These are phyloP conservation scores for Lepidium aucheri DNA, from an alignment of 345 rosid genomes.

Conservation along the genomic window DNA sequence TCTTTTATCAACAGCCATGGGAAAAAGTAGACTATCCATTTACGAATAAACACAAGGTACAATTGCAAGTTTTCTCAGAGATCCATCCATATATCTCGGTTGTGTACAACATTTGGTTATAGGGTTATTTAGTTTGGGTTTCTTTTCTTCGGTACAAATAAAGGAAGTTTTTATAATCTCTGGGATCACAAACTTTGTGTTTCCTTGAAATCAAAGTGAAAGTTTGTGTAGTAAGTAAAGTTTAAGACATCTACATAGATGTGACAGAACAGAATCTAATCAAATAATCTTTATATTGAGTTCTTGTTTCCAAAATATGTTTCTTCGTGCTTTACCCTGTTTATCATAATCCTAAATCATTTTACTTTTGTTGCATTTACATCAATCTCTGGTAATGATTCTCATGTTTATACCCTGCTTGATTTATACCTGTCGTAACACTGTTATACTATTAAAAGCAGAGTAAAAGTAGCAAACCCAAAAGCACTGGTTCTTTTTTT, in stretches of 20 bases:
- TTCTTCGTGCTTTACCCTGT: neutral
- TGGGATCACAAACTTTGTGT: neutral
- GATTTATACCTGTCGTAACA: neutral
- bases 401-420: neutral
- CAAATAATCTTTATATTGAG: neutral
- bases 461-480: neutral
- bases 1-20: constrained; percentile 70
- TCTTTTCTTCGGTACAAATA: constrained; percentile 1
- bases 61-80: constrained; percentile 3
- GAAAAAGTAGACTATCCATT: constrained; percentile 19
- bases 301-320: neutral
- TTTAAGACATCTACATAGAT: constrained; percentile 10
- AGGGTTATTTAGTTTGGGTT: constrained; percentile 11
- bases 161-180: neutral
- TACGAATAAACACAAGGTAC: constrained; percentile 24
- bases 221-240: constrained; percentile 5
- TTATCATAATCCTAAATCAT: neutral
- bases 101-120: constrained; percentile 1
- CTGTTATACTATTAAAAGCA: neutral
- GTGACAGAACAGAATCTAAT: neutral
- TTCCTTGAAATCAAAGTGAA: neutral
- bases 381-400: neutral
- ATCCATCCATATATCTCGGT: neutral
- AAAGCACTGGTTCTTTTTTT: neutral
- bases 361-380: neutral